A percentile compares a stretch with the other conserved stretches of the same genome.
phyloP scores from a whole-genome alignment of 2,329 filamentous ascomycete genomes.

The Penicillium sp. region DNA sequence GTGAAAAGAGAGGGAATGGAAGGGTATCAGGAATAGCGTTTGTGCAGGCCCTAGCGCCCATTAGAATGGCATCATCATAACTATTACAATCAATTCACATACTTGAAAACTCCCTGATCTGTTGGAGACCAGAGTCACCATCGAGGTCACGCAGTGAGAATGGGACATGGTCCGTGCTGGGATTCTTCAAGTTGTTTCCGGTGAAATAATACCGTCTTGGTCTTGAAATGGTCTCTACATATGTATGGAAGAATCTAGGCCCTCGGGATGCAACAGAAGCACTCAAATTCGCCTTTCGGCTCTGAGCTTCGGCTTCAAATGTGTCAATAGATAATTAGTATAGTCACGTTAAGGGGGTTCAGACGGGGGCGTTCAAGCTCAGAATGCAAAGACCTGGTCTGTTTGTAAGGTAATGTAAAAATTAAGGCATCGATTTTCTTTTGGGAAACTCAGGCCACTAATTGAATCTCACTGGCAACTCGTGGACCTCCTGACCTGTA shows the following conservation, averaged over 20 bases:
- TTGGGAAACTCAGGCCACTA: neutral
- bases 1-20: constrained; percentile 1
- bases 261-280: neutral
- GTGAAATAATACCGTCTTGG: neutral
- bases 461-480: neutral
- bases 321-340: neutral
- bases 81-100: neutral
- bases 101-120: neutral
- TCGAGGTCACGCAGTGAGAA: neutral
- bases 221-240: neutral
- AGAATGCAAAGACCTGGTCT: too few species aligned
- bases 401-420: neutral
- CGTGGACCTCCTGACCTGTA: neutral
- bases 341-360: too few species aligned
- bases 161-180: neutral
- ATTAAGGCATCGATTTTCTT: neutral
- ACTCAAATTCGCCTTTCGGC: neutral
- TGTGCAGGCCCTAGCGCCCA: neutral
- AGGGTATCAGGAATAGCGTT: constrained; percentile 1
- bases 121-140: too few species aligned
- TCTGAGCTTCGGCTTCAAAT: neutral
- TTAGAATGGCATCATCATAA: neutral
- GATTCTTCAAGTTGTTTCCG: neutral
- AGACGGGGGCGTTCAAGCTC: too few species aligned
- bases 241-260: neutral